Evolutionary conservation across 1,284 basidiomycete species (phyloP), one percentile per base, ranked within the genome.

Genomic region (Papiliotrema terrestris): DNA sequence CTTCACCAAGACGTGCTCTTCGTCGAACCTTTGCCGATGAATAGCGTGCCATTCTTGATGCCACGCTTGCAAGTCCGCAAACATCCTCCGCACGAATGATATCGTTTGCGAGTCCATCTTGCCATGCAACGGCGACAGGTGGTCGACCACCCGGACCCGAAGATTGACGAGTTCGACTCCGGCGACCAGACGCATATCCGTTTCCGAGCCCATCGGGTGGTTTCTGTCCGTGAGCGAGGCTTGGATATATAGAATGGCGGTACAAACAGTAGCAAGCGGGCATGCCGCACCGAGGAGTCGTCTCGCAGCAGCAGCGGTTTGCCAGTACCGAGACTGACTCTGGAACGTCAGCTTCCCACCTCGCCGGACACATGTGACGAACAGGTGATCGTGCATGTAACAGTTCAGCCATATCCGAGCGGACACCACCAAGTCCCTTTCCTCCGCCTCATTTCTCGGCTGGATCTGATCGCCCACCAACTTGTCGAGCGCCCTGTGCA

Each of bases 351-450:
- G 54, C 36, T 20, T 13, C 11, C 13, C 35, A 8, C 43, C n/a
- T n/a, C n/a, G n/a, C n/a, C n/a, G n/a, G n/a, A n/a, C n/a, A n/a
- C n/a, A n/a, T n/a, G 38, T 9, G 3, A 61, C 72, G 52, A 47
- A 73, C 70, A 75, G 63, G 39, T 75, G 71, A 44, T 77, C 75
- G 47, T 75, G 68, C 52, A 74, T 62, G 47, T 94, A 95, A 39
- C 93, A 82, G 72, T 91, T 93, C 58, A 95, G 80, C 93, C 92
- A 96, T 57, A 95, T 92, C 48, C 93, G 82, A 1, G 91, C 89
- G 59, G 89, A 91, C 9, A 94, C 86, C 49, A 94, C 90, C 26
- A 95, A 80, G 68, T 94, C 86, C 51, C 91, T 79, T 73, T 95
- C 91, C 72, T 94, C 91, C 58, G 87, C 86, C 54, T 91, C 85